These are phyloP conservation scores for Gymnopilus junonius DNA, from an alignment of 768 basidiomycete genomes.

Conservation along the genomic window DNA sequence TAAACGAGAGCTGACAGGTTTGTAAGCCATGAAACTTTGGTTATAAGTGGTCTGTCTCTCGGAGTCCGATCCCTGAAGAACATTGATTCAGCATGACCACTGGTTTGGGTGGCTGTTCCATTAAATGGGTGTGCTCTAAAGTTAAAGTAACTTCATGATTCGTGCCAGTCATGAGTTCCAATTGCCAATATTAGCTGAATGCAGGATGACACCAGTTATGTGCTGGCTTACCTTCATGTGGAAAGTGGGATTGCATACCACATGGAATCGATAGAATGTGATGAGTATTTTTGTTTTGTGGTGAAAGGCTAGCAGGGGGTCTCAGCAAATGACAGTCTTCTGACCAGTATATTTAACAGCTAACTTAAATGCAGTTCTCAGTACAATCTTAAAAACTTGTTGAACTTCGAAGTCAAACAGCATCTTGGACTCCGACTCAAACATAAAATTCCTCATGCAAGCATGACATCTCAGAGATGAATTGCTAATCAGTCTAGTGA, in stretches of 20 bases:
- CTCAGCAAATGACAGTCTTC: too few relatives aligned
- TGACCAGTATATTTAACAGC: background rate
- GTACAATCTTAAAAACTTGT: too few relatives aligned
- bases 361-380: too few relatives aligned
- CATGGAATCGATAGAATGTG: background rate
- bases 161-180: background rate
- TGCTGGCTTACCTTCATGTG: background rate
- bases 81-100: background rate
- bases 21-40: background rate
- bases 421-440: too few relatives aligned
- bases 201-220: background rate
- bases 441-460: too few relatives aligned
- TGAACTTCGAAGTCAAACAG: too few relatives aligned
- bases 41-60: too few relatives aligned
- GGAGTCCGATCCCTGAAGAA: background rate
- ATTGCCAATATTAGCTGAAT: background rate
- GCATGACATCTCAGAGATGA: too few relatives aligned
- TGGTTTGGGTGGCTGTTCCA: background rate
- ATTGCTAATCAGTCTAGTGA: too few relatives aligned
- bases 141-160: background rate
- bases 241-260: background rate
- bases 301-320: background rate
- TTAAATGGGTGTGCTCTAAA: background rate
- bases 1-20: background rate
- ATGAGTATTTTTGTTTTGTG: background rate